phyloP scores from a whole-genome alignment of 2,329 filamentous ascomycete species.

The Didymellaceae sp. region DNA sequence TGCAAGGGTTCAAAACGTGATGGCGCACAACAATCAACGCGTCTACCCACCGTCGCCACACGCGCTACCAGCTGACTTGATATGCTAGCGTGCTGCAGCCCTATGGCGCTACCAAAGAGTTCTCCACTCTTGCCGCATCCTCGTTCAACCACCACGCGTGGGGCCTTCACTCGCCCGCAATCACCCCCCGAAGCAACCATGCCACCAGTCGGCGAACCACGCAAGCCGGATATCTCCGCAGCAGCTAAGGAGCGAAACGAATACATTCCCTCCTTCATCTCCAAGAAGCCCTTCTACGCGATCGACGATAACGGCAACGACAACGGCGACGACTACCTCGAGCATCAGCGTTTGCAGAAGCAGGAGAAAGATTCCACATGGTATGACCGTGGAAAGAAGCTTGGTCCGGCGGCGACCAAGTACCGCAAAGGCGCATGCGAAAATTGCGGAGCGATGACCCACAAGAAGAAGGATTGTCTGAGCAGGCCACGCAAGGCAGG shows the following conservation, averaged over 20 bases:
- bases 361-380: slow-evolving; percentile 76
- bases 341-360: slow-evolving; percentile 89
- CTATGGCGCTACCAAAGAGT: slow-evolving; percentile 30
- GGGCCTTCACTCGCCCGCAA: slow-evolving; percentile 3
- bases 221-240: slow-evolving; percentile 60
- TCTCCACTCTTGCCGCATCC: slow-evolving; percentile 23
- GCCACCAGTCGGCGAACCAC: slow-evolving; percentile 53
- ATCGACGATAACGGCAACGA: slow-evolving; percentile 72
- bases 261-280: slow-evolving; percentile 98
- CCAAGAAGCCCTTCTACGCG: slow-evolving; percentile 96
- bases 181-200: slow-evolving; percentile 14
- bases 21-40: slow-evolving; percentile 3
- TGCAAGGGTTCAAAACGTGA: slow-evolving; percentile 8
- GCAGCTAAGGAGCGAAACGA: slow-evolving; percentile 87
- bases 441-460: slow-evolving; percentile 96
- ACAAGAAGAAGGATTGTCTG: slow-evolving; percentile 93
- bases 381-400: slow-evolving; percentile 89
- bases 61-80: slow-evolving; percentile 35
- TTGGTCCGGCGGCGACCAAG: slow-evolving; percentile 88
- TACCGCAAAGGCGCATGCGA: slow-evolving; percentile 98
- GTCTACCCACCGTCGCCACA: neutral
- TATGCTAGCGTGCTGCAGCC: slow-evolving; percentile 35
- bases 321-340: slow-evolving; percentile 86
- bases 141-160: slow-evolving; percentile 7
- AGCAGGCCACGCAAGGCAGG: slow-evolving; percentile 86